phyloP scores from a whole-genome alignment of 75 land plant genomes.

The Cryptomeria japonica region DNA sequence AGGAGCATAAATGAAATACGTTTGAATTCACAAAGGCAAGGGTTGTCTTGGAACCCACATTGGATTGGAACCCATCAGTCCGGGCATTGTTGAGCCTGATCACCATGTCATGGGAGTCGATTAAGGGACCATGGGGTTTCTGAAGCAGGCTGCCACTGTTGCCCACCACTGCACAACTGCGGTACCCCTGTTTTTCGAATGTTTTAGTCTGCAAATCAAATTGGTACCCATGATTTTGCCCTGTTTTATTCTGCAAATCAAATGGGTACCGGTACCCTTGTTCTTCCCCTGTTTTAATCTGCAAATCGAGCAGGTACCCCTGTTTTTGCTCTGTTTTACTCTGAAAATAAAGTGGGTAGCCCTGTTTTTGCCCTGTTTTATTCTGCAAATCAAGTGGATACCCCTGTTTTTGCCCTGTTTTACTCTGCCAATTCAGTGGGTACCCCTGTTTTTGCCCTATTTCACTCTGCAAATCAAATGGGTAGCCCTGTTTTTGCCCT shows the following conservation, averaged over 20 bases:
- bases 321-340: too few relatives aligned
- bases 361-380: too few relatives aligned
- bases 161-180: conserved; percentile 81
- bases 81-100: conserved; percentile 85
- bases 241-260: too few relatives aligned
- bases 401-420: background rate
- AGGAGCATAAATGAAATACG: conserved; percentile 63
- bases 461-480: too few relatives aligned
- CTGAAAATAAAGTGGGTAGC: too few relatives aligned
- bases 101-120: conserved; percentile 79
- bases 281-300: too few relatives aligned
- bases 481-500: too few relatives aligned
- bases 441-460: too few relatives aligned
- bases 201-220: background rate
- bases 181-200: conserved; percentile 17
- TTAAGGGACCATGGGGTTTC: conserved; percentile 44
- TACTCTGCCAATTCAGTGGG: too few relatives aligned
- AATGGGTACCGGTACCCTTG: too few relatives aligned
- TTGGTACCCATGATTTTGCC: too few relatives aligned
- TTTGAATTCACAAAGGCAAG: conserved; percentile 89
- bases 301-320: conserved; percentile 8
- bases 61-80: conserved; percentile 28
- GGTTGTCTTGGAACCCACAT: conserved; percentile 74
- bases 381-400: conserved; percentile 6
- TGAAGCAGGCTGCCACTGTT: conserved; percentile 86